Conservation (phyloP, 139 green algal genomes). For the Auxenochlorella protothecoides region DNA sequence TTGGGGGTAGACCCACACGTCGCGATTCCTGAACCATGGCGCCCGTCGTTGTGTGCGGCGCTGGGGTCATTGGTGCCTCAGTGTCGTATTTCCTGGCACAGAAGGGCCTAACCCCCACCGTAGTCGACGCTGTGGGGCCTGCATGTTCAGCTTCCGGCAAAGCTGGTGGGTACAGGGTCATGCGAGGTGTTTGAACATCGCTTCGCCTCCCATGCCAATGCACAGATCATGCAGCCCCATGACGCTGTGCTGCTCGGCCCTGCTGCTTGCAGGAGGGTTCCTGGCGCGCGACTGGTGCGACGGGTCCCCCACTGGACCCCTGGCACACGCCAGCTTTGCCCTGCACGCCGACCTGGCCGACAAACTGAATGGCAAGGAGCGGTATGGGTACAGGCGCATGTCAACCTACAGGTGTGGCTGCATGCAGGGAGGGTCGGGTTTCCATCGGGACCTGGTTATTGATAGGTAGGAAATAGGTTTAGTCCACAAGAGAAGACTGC, state of each 20-base stretch:
- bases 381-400: conserved; percentile 41
- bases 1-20: too few species aligned
- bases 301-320: conserved; percentile 16
- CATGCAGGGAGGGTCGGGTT: neutral
- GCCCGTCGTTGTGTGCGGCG: conserved; percentile 55
- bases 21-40: too few species aligned
- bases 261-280: conserved; percentile 45
- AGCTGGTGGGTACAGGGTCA: conserved; percentile 5
- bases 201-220: too few species aligned
- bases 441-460: too few species aligned
- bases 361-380: neutral
- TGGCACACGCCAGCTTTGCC: conserved; percentile 46
- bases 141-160: conserved; percentile 52
- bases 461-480: too few species aligned
- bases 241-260: neutral
- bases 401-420: conserved; percentile 18
- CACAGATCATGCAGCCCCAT: too few species aligned
- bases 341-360: conserved; percentile 56
- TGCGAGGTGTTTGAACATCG: too few species aligned
- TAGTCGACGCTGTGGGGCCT: conserved; percentile 52
- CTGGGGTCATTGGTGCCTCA: conserved; percentile 58
- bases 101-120: conserved; percentile 27
- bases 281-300: conserved; percentile 69
- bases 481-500: too few species aligned
- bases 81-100: conserved; percentile 58